Base-by-base conservation (phyloP, 495 filamentous ascomycete genomes). In the Xylaria palmicola region DNA sequence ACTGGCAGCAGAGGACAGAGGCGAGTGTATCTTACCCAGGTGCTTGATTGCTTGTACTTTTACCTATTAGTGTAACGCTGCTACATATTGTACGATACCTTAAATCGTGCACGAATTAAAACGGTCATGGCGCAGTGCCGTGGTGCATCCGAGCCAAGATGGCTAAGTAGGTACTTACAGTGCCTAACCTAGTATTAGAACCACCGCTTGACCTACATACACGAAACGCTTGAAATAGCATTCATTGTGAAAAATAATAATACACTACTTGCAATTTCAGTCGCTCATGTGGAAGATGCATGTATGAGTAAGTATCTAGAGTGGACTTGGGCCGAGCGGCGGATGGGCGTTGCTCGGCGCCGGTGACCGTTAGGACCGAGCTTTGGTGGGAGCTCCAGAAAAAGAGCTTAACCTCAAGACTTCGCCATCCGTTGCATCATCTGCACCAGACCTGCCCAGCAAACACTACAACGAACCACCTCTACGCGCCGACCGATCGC, bases 1-100 rank as follows among this genome's bases (percentile, higher is more conserved):
- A 62, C 39, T 78, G 77, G 76, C 75, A 78, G 64, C 66, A 56
- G 41, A 67, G 65, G 59, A 75, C 58, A 20, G 60, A 58, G 15
- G 64, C 56, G 30, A 39, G 17, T 17, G 24, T 53, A 54, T 29
- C 29, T 40, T 62, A n/a, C 56, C 54, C 20, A 19, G 41, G 24
- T 22, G 34, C 4, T 53, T 30, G 43, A 55, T 27, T 20, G 36
- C 32, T 27, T 51, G 29, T 51, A 20, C 7, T 44, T n/a, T 32
- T 19, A 9, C 24, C 22, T 20, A 7, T 20, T 17, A 1, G 4
- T 41, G 26, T 55, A 55, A 43, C 37, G 12, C 3, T 19, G 15
- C n/a, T 32, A 36, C 17, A 6, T 8, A 36, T 20, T 36, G 32
- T 34, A 10, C 32, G 10, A 34, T 10, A 6, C 32, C 6, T 34